Percentiles rank a stretch among this genome's conserved stretches.
Conservation (phyloP, 495 filamentous ascomycete genomes). For the Peziza echinospora region DNA sequence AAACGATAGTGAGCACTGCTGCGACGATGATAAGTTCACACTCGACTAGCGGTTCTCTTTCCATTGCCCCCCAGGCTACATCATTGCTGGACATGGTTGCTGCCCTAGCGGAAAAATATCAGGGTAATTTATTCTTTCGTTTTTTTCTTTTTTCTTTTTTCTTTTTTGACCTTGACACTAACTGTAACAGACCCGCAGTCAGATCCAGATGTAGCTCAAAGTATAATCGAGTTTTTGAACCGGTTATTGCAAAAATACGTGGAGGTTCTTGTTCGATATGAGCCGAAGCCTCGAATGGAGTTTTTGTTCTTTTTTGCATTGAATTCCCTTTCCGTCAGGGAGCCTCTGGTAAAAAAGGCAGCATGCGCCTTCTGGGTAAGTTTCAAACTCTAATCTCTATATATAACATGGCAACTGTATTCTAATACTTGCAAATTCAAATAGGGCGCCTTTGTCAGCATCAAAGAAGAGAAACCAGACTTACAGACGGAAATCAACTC, state of each 20-base stretch:
- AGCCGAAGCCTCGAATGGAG: constrained; percentile 32
- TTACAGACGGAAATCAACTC: constrained; percentile 9
- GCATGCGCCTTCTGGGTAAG: constrained; percentile 65
- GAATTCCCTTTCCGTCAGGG: constrained; percentile 44
- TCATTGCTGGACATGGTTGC: constrained; percentile 43
- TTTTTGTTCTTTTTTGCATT: constrained; percentile 61
- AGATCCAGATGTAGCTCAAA: constrained; percentile 65
- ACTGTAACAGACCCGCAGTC: constrained; percentile 27
- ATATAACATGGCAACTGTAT: neutral
- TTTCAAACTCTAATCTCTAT: constrained; percentile 8
- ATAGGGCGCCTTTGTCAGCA: constrained; percentile 12
- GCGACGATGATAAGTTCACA: constrained; percentile 52
- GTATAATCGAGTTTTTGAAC: constrained; percentile 48
- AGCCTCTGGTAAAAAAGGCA: constrained; percentile 59
- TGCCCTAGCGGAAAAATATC: constrained; percentile 38
- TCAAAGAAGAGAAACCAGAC: constrained; percentile 4
- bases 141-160: no score
- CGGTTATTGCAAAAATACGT: constrained; percentile 45
- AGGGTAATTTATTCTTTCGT: no score
- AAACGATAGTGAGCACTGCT: constrained; percentile 55
- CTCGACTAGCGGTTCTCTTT: constrained; percentile 26
- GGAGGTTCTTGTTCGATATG: constrained; percentile 30
- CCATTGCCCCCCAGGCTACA: constrained; percentile 27
- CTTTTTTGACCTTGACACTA: no score
- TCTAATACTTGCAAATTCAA: no score